Evolutionary conservation across 176 grass and related monocot genomes (phyloP).

Genomic region (Coix lacrymajobi): DNA sequence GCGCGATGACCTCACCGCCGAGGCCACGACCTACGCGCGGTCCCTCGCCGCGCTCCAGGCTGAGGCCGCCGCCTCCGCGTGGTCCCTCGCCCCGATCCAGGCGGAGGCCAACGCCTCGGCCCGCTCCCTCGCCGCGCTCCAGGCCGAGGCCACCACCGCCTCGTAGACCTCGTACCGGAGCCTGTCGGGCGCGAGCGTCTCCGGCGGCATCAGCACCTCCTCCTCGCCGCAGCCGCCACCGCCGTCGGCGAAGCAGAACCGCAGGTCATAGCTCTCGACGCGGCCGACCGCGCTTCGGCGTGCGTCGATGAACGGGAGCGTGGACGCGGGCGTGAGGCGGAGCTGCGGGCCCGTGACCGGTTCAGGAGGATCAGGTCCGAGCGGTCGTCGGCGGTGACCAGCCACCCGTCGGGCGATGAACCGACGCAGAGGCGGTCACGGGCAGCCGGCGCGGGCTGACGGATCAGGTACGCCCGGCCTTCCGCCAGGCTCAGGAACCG

Average conservation of each 20-base stretch:
- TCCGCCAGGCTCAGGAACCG: slow-evolving; percentile 46
- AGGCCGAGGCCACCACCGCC: slow-evolving; percentile 63
- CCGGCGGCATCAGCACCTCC: slow-evolving; percentile 4
- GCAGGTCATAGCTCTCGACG: slow-evolving; percentile 10
- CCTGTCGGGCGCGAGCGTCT: slow-evolving; percentile 19
- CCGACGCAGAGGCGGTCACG: slow-evolving; percentile 24
- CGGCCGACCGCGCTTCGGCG: background rate
- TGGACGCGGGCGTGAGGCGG: slow-evolving; percentile 28
- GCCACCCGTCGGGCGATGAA: slow-evolving; percentile 30
- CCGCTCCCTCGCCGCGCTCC: slow-evolving; percentile 28
- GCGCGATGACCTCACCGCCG: slow-evolving; percentile 54
- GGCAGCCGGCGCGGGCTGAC: slow-evolving; percentile 16
- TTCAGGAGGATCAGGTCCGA: slow-evolving; percentile 49
- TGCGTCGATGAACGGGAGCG: slow-evolving; percentile 32
- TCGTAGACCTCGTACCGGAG: slow-evolving; percentile 53
- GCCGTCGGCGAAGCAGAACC: background rate
- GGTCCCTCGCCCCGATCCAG: slow-evolving; percentile 31
- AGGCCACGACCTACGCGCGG: slow-evolving; percentile 25
- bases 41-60: slow-evolving; percentile 31
- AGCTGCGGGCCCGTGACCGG: slow-evolving; percentile 30
- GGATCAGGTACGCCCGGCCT: slow-evolving; percentile 19
- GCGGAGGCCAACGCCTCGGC: slow-evolving; percentile 22
- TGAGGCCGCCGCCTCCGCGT: slow-evolving; percentile 57
- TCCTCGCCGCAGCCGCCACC: background rate
- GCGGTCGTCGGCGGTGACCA: slow-evolving; percentile 25